These are phyloP conservation scores for Fusarium sp. DNA, from an alignment of 2,329 filamentous ascomycete genomes.

Conservation along the genomic window DNA sequence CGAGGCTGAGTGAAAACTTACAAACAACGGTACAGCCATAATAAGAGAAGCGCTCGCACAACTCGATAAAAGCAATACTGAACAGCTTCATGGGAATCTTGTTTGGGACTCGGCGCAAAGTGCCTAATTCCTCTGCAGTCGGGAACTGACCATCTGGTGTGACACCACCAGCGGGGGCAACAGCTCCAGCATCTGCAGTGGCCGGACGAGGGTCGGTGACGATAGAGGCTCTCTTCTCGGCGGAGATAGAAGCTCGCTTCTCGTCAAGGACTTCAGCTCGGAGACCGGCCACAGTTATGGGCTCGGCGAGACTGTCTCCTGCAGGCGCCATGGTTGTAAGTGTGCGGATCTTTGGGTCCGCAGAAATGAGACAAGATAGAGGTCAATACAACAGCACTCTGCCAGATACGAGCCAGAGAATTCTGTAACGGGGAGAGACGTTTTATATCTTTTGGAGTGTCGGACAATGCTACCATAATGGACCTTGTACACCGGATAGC, in stretches of 20 bases:
- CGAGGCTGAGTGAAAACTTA: conserved; percentile 54
- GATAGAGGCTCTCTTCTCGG: conserved; percentile 46
- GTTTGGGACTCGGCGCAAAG: conserved; percentile 64
- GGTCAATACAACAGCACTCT: background rate
- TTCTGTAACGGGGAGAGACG: background rate
- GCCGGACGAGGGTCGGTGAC: conserved; percentile 19
- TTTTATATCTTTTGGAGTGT: conserved; percentile 23
- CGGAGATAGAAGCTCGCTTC: conserved; percentile 44
- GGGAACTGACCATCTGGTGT: conserved; percentile 30
- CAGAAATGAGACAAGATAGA: conserved; percentile 1
- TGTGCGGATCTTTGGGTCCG: background rate
- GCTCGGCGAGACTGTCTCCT: conserved; percentile 50
- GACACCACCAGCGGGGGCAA: background rate
- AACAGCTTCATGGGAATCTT: conserved; percentile 69
- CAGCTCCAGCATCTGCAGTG: background rate
- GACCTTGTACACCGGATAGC: background rate
- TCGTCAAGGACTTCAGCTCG: conserved; percentile 45
- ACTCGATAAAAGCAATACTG: conserved; percentile 73
- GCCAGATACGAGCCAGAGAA: background rate
- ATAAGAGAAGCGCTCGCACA: conserved; percentile 79
- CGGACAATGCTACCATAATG: conserved; percentile 15
- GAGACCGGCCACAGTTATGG: conserved; percentile 45
- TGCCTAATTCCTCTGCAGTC: conserved; percentile 55
- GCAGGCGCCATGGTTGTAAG: conserved; percentile 43
- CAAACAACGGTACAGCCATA: conserved; percentile 74